Conservation (phyloP, 768 basidiomycete species). For the Suillus paluster region DNA sequence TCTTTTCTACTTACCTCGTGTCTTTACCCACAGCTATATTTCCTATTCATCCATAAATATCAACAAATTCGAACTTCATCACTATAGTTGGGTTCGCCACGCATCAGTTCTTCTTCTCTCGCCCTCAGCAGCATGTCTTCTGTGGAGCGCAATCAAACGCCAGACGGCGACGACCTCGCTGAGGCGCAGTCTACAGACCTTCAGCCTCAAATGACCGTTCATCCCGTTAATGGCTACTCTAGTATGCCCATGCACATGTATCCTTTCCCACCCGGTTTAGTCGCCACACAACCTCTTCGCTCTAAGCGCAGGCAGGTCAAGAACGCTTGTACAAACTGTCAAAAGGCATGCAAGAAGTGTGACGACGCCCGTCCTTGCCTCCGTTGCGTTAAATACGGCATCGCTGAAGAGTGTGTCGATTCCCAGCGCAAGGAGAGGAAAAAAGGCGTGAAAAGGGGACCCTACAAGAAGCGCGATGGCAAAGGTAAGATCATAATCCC, state of each 20-base stretch:
- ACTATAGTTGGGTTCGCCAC: slow-evolving; percentile 39
- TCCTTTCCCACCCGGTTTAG: slow-evolving; percentile 58
- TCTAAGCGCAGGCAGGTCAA: slow-evolving; percentile 88
- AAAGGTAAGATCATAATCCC: slow-evolving; percentile 59
- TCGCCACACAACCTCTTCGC: slow-evolving; percentile 54
- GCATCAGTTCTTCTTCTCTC: slow-evolving; percentile 38
- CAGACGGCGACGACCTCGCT: slow-evolving; percentile 45
- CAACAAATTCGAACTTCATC: slow-evolving; percentile 16
- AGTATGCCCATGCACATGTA: slow-evolving; percentile 72
- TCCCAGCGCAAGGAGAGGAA: slow-evolving; percentile 92
- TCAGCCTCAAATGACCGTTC: slow-evolving; percentile 55
- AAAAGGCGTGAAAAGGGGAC: slow-evolving; percentile 84
- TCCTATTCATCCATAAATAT: slow-evolving; percentile 15
- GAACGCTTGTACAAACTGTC: slow-evolving; percentile 90
- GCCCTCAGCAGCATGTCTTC: slow-evolving; percentile 41
- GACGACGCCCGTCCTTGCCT: slow-evolving; percentile 92
- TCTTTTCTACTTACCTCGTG: slow-evolving; percentile 14
- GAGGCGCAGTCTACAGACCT: slow-evolving; percentile 39
- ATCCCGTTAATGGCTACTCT: slow-evolving; percentile 52
- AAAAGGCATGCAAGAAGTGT: slow-evolving; percentile 91
- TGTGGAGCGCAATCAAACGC: slow-evolving; percentile 44
- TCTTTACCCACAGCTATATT: slow-evolving; percentile 14
- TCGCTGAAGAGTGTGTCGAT: slow-evolving; percentile 85
- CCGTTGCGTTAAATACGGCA: slow-evolving; percentile 90
- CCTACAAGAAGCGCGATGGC: slow-evolving; percentile 96